These are phyloP conservation scores for Takashimella koratensis DNA, from an alignment of 1,284 basidiomycete species.

Conservation along the genomic window DNA sequence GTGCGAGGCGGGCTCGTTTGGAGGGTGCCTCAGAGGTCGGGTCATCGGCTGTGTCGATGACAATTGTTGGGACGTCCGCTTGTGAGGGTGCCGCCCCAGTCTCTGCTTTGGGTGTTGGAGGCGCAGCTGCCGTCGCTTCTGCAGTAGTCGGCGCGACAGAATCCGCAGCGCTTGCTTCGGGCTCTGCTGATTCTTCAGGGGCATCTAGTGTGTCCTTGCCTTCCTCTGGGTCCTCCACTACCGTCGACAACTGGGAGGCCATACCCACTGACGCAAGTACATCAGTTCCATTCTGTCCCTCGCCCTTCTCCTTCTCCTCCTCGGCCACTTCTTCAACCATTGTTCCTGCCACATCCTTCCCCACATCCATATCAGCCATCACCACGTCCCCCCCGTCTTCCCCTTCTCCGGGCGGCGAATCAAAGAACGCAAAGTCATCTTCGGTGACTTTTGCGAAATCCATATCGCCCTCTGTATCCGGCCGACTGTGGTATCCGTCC, in stretches of 20 bases:
- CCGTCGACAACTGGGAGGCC: background rate
- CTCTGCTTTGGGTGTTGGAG: background rate
- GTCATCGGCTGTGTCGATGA: background rate
- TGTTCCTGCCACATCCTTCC: background rate
- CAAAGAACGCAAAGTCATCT: slow-evolving; percentile 47
- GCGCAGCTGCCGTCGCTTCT: background rate
- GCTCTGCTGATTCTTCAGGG: too few relatives aligned
- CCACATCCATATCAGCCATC: background rate
- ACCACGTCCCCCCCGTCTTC: slow-evolving; percentile 2
- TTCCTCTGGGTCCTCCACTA: slow-evolving; percentile 1
- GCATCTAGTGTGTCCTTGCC: background rate
- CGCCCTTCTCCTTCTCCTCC: background rate
- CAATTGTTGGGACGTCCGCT: background rate
- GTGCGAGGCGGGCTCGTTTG: background rate
- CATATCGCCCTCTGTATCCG: background rate
- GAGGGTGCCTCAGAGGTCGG: background rate
- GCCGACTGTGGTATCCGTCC: background rate
- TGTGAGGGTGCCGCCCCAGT: background rate
- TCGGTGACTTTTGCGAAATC: slow-evolving; percentile 26
- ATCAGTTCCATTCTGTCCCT: too few relatives aligned
- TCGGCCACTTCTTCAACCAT: background rate
- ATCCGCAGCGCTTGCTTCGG: too few relatives aligned
- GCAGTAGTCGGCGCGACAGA: background rate
- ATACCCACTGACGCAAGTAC: too few relatives aligned
- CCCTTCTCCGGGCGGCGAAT: slow-evolving; percentile 28